Evolutionary conservation across 148 eudicot genomes (phyloP).

Genomic region (Amaranthus hypochondriacus): DNA sequence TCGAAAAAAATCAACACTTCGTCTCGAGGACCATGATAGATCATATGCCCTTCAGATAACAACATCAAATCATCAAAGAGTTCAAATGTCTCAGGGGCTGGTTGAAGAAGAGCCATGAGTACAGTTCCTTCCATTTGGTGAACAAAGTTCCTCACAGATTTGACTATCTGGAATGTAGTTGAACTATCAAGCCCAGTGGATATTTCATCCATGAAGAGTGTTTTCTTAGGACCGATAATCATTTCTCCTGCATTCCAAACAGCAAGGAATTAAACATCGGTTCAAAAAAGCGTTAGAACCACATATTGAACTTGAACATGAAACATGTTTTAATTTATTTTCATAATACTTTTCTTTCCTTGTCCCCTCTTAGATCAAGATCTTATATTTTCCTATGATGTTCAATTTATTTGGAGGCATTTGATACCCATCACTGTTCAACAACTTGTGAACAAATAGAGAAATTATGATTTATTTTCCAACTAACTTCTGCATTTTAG

Average conservation of each 20-base stretch:
- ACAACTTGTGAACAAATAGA: neutral
- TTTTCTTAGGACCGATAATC: conserved; percentile 85
- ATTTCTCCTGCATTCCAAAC: conserved; percentile 59
- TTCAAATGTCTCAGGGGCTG: conserved; percentile 89
- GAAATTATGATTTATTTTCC: neutral
- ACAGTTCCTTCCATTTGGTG: conserved; percentile 85
- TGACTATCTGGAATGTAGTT: conserved; percentile 78
- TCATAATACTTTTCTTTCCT: neutral
- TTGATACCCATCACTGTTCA: neutral
- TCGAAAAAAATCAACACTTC: conserved; percentile 71
- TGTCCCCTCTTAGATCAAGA: neutral
- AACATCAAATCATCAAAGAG: conserved; percentile 73
- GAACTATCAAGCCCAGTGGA: conserved; percentile 90
- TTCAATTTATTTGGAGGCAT: neutral
- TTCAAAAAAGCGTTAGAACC: neutral
- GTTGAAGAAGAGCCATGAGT: conserved; percentile 91
- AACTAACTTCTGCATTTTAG: neutral
- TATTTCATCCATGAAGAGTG: conserved; percentile 90
- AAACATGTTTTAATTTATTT: neutral
- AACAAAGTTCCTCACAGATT: conserved; percentile 62
- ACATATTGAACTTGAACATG: neutral
- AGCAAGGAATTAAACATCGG: conserved; percentile 4
- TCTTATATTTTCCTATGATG: neutral
- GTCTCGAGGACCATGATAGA: conserved; percentile 73
- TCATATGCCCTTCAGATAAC: conserved; percentile 63